Evolutionary conservation across 768 basidiomycete species (phyloP).

Genomic region (Fomitopsis serialis): DNA sequence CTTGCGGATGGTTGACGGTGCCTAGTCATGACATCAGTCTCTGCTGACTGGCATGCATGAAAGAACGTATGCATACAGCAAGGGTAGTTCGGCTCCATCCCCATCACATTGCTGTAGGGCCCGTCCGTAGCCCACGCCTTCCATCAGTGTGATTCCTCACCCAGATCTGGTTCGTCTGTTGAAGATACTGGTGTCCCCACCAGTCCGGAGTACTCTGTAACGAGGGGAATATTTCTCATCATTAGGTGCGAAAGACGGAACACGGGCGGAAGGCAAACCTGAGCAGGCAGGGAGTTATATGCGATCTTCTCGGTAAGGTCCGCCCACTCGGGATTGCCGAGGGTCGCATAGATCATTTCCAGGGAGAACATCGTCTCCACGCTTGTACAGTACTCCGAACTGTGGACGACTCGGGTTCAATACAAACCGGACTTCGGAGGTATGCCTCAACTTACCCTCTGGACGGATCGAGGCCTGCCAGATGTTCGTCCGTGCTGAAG

Average conservation of each 20-base stretch:
- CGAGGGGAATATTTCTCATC: no score
- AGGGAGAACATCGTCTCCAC: constrained; percentile 61
- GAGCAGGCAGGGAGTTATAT: constrained; percentile 47
- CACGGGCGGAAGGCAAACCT: constrained; percentile 4
- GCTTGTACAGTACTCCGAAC: constrained; percentile 50
- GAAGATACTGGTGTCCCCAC: constrained; percentile 56
- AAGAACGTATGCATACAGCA: constrained; percentile 12
- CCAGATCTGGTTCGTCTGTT: constrained; percentile 54
- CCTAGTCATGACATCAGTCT: no score
- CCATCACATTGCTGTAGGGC: constrained; percentile 45
- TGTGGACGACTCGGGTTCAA: constrained; percentile 11
- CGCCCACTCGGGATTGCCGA: constrained; percentile 1
- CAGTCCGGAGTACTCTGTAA: constrained; percentile 33
- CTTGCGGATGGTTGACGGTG: constrained; percentile 49
- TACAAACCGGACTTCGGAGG: background rate
- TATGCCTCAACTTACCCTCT: constrained; percentile 34
- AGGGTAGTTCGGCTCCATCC: constrained; percentile 49
- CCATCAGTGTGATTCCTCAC: constrained; percentile 47
- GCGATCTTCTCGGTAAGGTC: constrained; percentile 37
- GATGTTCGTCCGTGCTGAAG: constrained; percentile 51
- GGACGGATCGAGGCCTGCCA: constrained; percentile 44
- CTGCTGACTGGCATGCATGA: no score
- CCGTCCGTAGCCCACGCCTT: constrained; percentile 1
- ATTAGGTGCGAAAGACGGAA: no score
- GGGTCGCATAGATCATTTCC: constrained; percentile 15